Conservation (phyloP, 441 rosid genomes). For the Jatropha multifida region DNA sequence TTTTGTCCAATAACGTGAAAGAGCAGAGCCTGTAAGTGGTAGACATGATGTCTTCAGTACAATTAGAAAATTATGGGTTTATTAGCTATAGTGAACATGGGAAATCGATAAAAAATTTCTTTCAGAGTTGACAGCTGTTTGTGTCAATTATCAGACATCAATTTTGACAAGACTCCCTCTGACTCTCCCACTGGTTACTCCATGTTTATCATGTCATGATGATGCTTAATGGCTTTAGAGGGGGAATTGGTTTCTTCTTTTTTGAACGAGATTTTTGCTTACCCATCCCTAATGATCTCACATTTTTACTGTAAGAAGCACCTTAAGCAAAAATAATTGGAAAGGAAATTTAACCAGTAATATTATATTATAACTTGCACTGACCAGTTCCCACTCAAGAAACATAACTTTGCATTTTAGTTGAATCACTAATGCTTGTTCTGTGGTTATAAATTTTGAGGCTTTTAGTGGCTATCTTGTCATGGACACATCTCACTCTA, state of each 20-base stretch:
- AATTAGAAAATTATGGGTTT: background rate
- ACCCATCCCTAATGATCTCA: too few relatives aligned
- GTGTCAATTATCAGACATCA: background rate
- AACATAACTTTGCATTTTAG: background rate
- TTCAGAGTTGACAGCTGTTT: background rate
- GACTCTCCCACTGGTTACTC: background rate
- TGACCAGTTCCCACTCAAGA: background rate
- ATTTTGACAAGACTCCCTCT: conserved; percentile 5
- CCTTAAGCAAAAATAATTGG: background rate
- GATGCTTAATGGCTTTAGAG: background rate
- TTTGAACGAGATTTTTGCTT: background rate
- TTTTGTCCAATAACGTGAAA: background rate
- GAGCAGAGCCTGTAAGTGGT: background rate
- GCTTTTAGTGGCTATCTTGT: conserved; percentile 1
- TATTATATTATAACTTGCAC: background rate
- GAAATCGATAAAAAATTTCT: background rate
- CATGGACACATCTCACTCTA: background rate
- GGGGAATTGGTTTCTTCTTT: background rate
- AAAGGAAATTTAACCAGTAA: background rate
- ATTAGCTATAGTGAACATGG: background rate
- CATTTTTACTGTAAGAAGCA: background rate
- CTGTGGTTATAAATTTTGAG: background rate
- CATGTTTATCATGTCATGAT: background rate
- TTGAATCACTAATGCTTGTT: background rate
- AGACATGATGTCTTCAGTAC: background rate